phyloP scores from a whole-genome alignment of 2,329 filamentous ascomycete genomes.

The Diaporthe citri region DNA sequence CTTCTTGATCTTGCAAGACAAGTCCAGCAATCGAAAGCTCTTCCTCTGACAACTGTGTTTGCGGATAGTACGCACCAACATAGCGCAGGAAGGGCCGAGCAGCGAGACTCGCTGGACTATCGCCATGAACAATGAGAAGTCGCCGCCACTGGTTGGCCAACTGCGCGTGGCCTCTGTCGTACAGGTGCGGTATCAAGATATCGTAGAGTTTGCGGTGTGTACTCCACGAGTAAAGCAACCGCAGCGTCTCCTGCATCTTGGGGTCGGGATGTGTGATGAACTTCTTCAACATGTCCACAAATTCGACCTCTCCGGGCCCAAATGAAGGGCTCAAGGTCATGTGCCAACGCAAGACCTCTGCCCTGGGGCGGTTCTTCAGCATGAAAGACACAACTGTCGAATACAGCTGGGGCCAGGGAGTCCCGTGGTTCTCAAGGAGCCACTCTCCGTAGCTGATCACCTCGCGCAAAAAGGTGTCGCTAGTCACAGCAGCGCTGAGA shows the following conservation, averaged over 20 bases:
- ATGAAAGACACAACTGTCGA: constrained; percentile 59
- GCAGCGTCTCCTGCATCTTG: constrained; percentile 55
- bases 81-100: constrained; percentile 63
- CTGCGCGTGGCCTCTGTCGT: constrained; percentile 57
- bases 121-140: constrained; percentile 54
- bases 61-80: constrained; percentile 59
- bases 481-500: constrained; percentile 50
- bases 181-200: constrained; percentile 63
- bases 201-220: constrained; percentile 62
- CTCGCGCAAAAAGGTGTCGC: constrained; percentile 50
- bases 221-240: constrained; percentile 59
- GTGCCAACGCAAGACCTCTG: constrained; percentile 62
- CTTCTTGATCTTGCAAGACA: constrained; percentile 28
- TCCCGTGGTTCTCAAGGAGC: constrained; percentile 54
- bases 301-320: constrained; percentile 55
- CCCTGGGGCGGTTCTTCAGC: constrained; percentile 54
- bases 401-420: constrained; percentile 65
- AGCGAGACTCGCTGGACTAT: constrained; percentile 56
- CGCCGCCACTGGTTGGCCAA: constrained; percentile 63
- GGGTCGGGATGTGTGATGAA: constrained; percentile 56
- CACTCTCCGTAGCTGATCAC: constrained; percentile 57
- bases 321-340: constrained; percentile 58
- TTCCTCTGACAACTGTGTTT: constrained; percentile 51
- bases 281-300: constrained; percentile 55
- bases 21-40: constrained; percentile 50